Percentiles rank a stretch among this genome's conserved stretches.
Conservation (phyloP, 2,329 filamentous ascomycete genomes). For the Pseudofabraea citricarpa region DNA sequence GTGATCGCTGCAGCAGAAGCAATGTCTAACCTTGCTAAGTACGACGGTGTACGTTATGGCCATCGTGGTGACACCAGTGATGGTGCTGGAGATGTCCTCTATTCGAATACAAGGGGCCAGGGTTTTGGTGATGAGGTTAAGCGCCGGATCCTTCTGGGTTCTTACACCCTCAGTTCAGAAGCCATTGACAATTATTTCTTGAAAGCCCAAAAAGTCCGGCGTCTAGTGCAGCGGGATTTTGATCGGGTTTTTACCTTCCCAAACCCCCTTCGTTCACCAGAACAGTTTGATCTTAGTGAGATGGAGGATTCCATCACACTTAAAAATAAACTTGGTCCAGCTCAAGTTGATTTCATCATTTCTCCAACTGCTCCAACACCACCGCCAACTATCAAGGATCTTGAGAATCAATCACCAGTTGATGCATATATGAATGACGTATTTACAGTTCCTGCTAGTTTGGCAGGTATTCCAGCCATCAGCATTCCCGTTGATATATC, state of each 20-base stretch:
- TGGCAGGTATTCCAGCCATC: conserved; percentile 85
- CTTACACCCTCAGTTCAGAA: conserved; percentile 83
- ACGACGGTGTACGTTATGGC: conserved; percentile 94
- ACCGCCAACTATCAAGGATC: conserved; percentile 59
- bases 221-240: conserved; percentile 82
- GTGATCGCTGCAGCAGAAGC: conserved; percentile 92
- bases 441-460: conserved; percentile 89
- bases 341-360: conserved; percentile 78
- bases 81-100: conserved; percentile 61
- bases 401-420: conserved; percentile 52
- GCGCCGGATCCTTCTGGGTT: conserved; percentile 80
- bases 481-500: conserved; percentile 64
- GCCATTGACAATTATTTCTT: conserved; percentile 97
- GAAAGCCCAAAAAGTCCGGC: conserved; percentile 82
- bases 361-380: conserved; percentile 80
- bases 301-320: conserved; percentile 47
- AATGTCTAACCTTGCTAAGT: conserved; percentile 92
- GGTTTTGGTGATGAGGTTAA: conserved; percentile 83
- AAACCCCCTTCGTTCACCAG: conserved; percentile 60
- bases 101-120: conserved; percentile 66
- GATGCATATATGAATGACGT: conserved; percentile 89
- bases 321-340: conserved; percentile 51
- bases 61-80: conserved; percentile 34
- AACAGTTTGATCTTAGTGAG: conserved; percentile 55
- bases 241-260: conserved; percentile 66